A percentile compares a stretch with the other conserved stretches of the same genome.
Conservation (phyloP, 2,329 filamentous ascomycete genomes). For the Cladosporium oxysporum region DNA sequence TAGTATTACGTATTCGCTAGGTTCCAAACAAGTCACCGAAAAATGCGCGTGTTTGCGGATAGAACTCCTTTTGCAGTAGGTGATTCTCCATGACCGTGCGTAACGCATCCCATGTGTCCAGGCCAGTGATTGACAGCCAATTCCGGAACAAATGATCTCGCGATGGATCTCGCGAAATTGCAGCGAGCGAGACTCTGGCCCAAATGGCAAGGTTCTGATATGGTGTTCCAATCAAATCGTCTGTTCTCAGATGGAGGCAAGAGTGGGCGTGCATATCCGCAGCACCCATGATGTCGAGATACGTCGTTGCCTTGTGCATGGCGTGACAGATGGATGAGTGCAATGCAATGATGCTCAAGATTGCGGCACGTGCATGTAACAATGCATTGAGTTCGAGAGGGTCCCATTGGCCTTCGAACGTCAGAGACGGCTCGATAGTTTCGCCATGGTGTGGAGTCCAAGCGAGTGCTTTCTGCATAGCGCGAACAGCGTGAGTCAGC, state of each 20-base stretch:
- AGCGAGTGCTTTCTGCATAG: conserved; percentile 22
- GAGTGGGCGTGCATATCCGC: conserved; percentile 22
- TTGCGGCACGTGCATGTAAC: conserved; percentile 27
- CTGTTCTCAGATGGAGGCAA: conserved; percentile 26
- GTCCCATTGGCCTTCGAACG: conserved; percentile 24
- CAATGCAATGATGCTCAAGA: conserved; percentile 7
- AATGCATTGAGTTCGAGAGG: conserved; percentile 24
- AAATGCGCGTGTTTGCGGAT: background rate
- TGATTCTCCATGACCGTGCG: conserved; percentile 13
- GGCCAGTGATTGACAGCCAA: conserved; percentile 10
- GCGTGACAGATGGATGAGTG: conserved; percentile 24
- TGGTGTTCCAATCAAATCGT: conserved; percentile 26
- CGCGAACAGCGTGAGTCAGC: background rate
- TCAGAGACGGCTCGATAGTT: conserved; percentile 18
- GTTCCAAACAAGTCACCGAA: background rate
- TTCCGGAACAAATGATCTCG: conserved; percentile 19
- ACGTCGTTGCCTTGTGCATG: conserved; percentile 18
- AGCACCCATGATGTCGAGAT: conserved; percentile 22
- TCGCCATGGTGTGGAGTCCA: conserved; percentile 28
- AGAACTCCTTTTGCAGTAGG: conserved; percentile 14
- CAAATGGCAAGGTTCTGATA: conserved; percentile 28
- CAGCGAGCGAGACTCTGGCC: conserved; percentile 26
- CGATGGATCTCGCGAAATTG: conserved; percentile 27
- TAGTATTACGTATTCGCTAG: background rate
- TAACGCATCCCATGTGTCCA: conserved; percentile 20